Conservation (phyloP, 164 flowering plant genomes). For the Tinospora cordifolia region DNA sequence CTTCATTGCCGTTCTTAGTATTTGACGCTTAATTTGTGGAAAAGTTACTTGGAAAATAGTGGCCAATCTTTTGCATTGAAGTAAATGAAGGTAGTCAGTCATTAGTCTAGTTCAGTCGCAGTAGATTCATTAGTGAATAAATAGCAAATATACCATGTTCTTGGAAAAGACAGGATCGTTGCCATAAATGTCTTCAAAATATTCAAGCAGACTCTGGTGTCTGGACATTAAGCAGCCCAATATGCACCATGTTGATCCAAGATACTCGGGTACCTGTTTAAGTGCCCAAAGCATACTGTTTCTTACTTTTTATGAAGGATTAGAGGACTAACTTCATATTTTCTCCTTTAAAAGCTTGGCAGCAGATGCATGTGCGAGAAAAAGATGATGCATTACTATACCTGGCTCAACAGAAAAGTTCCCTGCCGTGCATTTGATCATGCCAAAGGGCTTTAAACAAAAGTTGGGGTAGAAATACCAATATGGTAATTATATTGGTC, state of each 20-base stretch:
- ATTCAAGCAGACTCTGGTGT: too few relatives aligned
- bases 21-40: too few relatives aligned
- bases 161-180: too few relatives aligned
- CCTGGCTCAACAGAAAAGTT: constrained; percentile 16
- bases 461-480: constrained; percentile 13
- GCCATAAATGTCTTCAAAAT: too few relatives aligned
- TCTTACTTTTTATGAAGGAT: too few relatives aligned
- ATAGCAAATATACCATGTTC: too few relatives aligned
- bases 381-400: constrained; percentile 8
- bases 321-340: constrained; percentile 11
- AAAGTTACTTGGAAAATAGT: too few relatives aligned
- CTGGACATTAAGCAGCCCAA: not conserved
- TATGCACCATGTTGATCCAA: too few relatives aligned
- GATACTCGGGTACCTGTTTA: too few relatives aligned
- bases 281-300: constrained; percentile 9
- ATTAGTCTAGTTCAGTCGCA: too few relatives aligned
- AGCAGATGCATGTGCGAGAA: constrained; percentile 18
- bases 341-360: constrained; percentile 13
- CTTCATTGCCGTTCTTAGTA: too few relatives aligned
- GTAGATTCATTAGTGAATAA: too few relatives aligned
- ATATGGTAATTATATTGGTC: constrained; percentile 3
- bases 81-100: not conserved
- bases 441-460: constrained; percentile 2
- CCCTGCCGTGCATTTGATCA: constrained; percentile 7
- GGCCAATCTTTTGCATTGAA: not conserved